Conservation (phyloP, 2,329 filamentous ascomycete species). For the Fusarium sp. region DNA sequence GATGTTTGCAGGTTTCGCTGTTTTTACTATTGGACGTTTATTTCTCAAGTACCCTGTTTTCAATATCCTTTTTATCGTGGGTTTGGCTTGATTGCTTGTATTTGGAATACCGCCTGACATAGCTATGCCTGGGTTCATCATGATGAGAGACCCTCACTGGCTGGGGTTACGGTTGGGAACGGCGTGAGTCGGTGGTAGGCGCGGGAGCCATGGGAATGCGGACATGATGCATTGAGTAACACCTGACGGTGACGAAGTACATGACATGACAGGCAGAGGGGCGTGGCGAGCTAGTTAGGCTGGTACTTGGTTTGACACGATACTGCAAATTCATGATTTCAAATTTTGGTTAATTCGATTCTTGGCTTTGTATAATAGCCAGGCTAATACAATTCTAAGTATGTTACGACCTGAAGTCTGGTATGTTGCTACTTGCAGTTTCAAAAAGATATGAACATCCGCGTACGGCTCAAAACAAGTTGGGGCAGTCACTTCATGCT, state of each 20-base stretch:
- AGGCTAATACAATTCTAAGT: neutral
- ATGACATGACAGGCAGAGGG: conserved; percentile 30
- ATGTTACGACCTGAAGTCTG: neutral
- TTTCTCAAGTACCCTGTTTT: conserved; percentile 22
- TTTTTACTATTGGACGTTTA: conserved; percentile 15
- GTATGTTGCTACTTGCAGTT: neutral
- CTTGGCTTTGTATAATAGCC: neutral
- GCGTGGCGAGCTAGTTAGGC: conserved; percentile 26
- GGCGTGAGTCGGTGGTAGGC: conserved; percentile 17
- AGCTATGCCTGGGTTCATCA: conserved; percentile 28
- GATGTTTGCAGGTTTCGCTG: conserved; percentile 17
- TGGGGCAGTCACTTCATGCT: neutral
- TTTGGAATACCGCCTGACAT: conserved; percentile 27
- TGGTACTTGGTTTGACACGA: conserved; percentile 43
- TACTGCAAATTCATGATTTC: conserved; percentile 40
- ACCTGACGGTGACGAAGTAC: conserved; percentile 29
- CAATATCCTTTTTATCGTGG: conserved; percentile 14
- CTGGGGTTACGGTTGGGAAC: conserved; percentile 20
- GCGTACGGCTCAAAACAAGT: neutral
- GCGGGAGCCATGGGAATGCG: conserved; percentile 15
- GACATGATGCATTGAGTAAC: conserved; percentile 21
- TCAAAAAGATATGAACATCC: neutral
- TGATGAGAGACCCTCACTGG: conserved; percentile 12
- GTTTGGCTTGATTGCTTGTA: conserved; percentile 15
- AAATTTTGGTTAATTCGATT: conserved; percentile 6